phyloP scores from a whole-genome alignment of 2,329 filamentous ascomycete species.

The Colletotrichum musae region DNA sequence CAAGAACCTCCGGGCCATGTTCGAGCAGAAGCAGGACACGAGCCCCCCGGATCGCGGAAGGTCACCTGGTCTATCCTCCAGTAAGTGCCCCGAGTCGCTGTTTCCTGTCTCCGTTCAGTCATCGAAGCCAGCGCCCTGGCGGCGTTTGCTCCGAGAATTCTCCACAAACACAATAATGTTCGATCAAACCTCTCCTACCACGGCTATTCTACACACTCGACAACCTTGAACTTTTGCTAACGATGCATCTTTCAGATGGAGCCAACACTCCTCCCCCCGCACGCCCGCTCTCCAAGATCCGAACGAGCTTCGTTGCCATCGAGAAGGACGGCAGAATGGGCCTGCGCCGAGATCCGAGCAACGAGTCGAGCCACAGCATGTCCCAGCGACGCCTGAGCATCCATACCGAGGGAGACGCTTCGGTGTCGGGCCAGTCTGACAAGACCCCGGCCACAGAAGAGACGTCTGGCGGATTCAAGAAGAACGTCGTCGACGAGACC shows the following conservation, averaged over 20 bases:
- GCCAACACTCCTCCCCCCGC: constrained; percentile 47
- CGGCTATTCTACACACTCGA: constrained; percentile 9
- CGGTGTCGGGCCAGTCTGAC: constrained; percentile 37
- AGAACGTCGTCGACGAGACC: constrained; percentile 54
- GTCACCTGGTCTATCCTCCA: constrained; percentile 69
- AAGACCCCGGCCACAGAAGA: constrained; percentile 44
- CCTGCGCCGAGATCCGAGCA: constrained; percentile 61
- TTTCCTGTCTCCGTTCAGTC: constrained; percentile 43
- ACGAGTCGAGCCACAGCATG: constrained; percentile 58
- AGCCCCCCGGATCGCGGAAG: constrained; percentile 79
- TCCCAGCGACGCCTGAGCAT: constrained; percentile 54
- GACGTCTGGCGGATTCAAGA: constrained; percentile 51
- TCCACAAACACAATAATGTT: too few species aligned
- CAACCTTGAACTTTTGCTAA: constrained; percentile 21
- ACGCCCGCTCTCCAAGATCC: constrained; percentile 80
- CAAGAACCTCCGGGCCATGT: constrained; percentile 84
- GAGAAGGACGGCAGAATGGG: constrained; percentile 75
- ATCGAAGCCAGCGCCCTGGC: neutral
- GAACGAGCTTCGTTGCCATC: constrained; percentile 82
- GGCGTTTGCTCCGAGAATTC: neutral
- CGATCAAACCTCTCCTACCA: neutral
- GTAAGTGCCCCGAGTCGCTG: constrained; percentile 50
- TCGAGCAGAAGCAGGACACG: constrained; percentile 79
- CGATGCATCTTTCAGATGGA: constrained; percentile 33
- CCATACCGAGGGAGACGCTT: constrained; percentile 54